phyloP scores from a whole-genome alignment of 2,329 filamentous ascomycete species.

The Fusarium sp. region DNA sequence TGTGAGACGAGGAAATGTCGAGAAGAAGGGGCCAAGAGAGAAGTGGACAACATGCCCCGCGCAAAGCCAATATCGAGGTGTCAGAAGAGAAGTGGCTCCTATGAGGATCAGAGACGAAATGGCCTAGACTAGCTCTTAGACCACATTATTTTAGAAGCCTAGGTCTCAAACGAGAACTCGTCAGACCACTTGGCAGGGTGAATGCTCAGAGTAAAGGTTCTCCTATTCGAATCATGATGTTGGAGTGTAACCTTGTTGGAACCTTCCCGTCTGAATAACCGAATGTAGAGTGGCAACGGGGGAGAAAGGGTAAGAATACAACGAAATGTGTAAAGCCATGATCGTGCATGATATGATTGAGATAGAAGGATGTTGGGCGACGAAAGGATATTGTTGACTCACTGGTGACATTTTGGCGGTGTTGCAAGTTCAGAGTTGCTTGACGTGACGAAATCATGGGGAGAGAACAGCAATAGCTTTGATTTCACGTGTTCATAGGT shows the following conservation, averaged over 20 bases:
- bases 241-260: neutral
- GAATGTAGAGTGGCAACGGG: neutral
- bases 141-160: neutral
- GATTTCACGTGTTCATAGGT: neutral
- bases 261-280: accelerated
- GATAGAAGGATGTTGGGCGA: neutral
- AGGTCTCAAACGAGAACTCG: neutral
- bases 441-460: neutral
- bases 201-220: neutral
- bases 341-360: accelerated
- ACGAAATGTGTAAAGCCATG: accelerated
- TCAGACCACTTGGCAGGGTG: neutral
- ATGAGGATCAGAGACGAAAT: neutral
- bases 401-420: neutral
- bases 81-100: no score
- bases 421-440: neutral
- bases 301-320: accelerated
- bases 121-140: neutral
- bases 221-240: neutral
- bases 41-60: accelerated
- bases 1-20: neutral
- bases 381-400: neutral
- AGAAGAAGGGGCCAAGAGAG: neutral
- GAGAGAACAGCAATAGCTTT: neutral
- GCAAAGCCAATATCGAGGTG: neutral